Base-by-base conservation (phyloP, 805 yeast species). In the Candida schatavii region DNA sequence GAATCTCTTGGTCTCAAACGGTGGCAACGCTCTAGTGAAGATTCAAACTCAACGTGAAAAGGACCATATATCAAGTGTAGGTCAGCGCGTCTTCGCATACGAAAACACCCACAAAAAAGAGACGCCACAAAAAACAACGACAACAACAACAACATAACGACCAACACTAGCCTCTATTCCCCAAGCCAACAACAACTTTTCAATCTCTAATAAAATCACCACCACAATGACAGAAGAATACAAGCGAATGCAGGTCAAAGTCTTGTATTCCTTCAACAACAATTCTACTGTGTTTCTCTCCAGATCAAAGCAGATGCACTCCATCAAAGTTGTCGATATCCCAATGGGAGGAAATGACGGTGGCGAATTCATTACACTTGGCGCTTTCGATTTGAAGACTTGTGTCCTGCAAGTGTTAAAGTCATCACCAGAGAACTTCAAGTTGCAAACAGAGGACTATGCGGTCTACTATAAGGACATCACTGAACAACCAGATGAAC, bases 401-500 rank as follows among this genome's bases (percentile, higher is more conserved):
- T 70, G 75, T 43, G 59, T 65, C 13, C 62, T 59, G 41, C 74
- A 70, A 46, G 61, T 70, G 21, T 50, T 66, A 33, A 49, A 50
- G 33, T 56, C 64, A 38, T 67, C 72, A 3, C 74, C 75, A 3
- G 75, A 70, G 43, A 68, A 68, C 59, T 70, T 70, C 54, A 56
- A 55, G 39, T 56, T 70, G 14, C 51, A 57, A 31, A 47, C 61
- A 2, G 68, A 68, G 42, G 75, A 70, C 47, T 70, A 68, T 46
- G 73, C 72, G 17, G 75, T 70, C 11, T 70, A 70, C 52, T 69
- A 70, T 55, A 68, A 70, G 41, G 75, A 70, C 47, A 57, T 70
- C 44, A 69, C 74, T 6, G 75, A 70, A 47, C 75, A 70, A 49
- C 75, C 75, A 3, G 74, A 70, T 40, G 75, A 70, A 50, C 75